Evolutionary conservation across 257 asterid genomes (phyloP).

Genomic region (Capsicum chinense): DNA sequence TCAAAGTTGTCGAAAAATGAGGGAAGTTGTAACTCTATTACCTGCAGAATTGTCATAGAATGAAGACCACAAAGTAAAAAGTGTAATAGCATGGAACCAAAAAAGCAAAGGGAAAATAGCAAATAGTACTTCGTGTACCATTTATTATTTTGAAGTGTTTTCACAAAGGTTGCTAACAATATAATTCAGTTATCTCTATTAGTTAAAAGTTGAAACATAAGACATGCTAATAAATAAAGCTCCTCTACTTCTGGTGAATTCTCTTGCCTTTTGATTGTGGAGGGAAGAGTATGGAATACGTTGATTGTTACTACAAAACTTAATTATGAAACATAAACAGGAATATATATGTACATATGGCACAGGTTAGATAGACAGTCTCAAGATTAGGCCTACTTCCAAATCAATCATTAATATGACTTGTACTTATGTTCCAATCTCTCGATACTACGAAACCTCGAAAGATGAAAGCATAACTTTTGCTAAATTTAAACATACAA

Average conservation of each 20-base stretch:
- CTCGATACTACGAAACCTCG: not conserved
- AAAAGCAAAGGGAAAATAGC: not conserved
- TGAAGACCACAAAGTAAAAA: not conserved
- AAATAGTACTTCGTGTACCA: not conserved
- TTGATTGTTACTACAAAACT: not conserved
- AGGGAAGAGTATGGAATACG: not conserved
- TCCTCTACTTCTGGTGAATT: not conserved
- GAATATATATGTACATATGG: not conserved
- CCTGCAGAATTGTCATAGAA: constrained; percentile 50
- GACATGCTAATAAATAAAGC: constrained; percentile 7
- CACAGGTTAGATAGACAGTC: not conserved
- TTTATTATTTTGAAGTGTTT: not conserved
- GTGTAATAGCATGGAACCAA: not conserved
- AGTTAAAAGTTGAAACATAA: not conserved
- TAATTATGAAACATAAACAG: not conserved
- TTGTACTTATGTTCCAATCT: not conserved
- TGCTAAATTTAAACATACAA: not conserved
- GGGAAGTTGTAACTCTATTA: constrained; percentile 85
- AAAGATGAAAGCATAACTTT: not conserved
- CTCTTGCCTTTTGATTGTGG: not conserved
- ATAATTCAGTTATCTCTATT: not conserved
- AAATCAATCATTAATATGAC: constrained; percentile 2
- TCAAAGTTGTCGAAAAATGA: constrained; percentile 87
- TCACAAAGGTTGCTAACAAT: not conserved
- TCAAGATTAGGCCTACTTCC: not conserved